Evolutionary conservation across 345 rosid species (phyloP), one percentile per base, ranked within the genome.

Genomic region (Brassica cretica): DNA sequence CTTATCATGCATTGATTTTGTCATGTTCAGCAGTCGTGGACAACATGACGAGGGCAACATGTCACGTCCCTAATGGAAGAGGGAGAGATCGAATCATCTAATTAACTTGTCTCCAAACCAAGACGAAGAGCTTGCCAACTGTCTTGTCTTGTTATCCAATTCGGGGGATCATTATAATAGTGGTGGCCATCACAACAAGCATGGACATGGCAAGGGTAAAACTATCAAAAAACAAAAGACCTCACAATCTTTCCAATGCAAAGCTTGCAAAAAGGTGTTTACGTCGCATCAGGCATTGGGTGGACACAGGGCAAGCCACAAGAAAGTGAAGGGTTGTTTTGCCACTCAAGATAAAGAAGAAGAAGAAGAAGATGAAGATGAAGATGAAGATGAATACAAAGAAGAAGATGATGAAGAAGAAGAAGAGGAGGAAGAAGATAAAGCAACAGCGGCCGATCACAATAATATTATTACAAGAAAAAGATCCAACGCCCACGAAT

Each of bases 261-360:
- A 91, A 82, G 97, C 98, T 6, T 96, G 99, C 84, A 96, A 91
- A 84, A 96, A 93, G 81, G 97, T 93, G 72, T 96, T 96, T 84
- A 86, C 89, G 82, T 96, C 99, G 27, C 99, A 96, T 79, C 99
- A 96, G 85, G 99, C 99, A 10, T 80, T 96, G 70, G 99, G 99
- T 2, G 99, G 99, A 59, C 99, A 96, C 76, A 87, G 99, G 84
- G 99, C 99, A 7, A 96, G 99, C 84, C 99, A 96, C 84, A 93
- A 96, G 86, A 96, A 96, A 71, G 99, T 96, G 35, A 93, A 91
- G 81, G 99, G 99, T 25, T 96, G 99, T 72, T 96, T 91, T 76
- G 99, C 99, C 32, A 58, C 83, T 30, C 76, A 75, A 56, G 80
- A 80, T 9, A 75, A 80, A 75, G 83, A 80, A n/a, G 80, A 74